Conservation (phyloP, 805 yeast genomes). For the Danielia oregonensis region DNA sequence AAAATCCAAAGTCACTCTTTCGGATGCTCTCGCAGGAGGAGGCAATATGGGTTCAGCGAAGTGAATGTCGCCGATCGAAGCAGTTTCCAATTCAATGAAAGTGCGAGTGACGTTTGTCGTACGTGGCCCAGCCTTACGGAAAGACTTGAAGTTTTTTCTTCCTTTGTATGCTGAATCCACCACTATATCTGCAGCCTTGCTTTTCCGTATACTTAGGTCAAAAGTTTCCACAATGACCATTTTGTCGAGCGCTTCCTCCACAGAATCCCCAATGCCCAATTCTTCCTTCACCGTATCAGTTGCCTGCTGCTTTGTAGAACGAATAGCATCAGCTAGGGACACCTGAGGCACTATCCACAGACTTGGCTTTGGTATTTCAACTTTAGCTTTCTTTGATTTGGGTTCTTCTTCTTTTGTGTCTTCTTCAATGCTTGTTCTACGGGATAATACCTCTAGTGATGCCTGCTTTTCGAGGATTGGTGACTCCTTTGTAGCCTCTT, state of each 20-base stretch:
- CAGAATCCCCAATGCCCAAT: not conserved
- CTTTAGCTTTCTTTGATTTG: not conserved
- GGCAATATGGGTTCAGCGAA: constrained; percentile 3
- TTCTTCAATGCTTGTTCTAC: not conserved
- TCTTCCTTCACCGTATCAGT: constrained; percentile 4
- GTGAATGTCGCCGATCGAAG: constrained; percentile 3
- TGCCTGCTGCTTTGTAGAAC: constrained; percentile 10
- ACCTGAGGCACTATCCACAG: constrained; percentile 8
- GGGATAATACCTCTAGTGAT: no score
- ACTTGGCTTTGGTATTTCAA: not conserved
- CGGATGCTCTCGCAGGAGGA: not conserved
- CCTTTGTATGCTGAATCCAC: constrained; percentile 2
- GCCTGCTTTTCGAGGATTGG: no score
- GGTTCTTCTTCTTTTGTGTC: not conserved
- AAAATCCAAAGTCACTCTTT: constrained; percentile 6
- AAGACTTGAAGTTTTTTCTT: constrained; percentile 15
- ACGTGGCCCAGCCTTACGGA: constrained; percentile 7
- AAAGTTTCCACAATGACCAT: constrained; percentile 6
- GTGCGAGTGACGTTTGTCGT: constrained; percentile 12
- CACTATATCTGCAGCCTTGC: not conserved
- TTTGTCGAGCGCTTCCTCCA: constrained; percentile 1
- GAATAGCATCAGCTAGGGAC: constrained; percentile 13
- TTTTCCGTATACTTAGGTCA: not conserved
- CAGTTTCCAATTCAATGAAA: constrained; percentile 11
- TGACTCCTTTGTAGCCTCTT: no score